Conservation (phyloP, 495 filamentous ascomycete species). For the Pseudomonodictys pantanalensis region DNA sequence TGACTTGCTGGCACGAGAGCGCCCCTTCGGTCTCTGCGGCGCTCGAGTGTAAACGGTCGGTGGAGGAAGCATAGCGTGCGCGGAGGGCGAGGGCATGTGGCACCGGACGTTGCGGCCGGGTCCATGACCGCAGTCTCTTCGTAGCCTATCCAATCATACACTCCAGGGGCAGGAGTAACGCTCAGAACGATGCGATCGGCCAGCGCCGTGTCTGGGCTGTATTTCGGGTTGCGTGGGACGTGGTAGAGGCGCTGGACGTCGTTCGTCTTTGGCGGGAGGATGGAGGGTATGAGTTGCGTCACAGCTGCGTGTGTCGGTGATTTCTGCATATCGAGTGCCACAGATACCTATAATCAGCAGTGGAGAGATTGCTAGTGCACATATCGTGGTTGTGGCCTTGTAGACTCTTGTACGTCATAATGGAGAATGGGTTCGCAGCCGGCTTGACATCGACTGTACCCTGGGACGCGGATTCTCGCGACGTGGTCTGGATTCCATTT, state of each 20-base stretch:
- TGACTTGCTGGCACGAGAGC: slow-evolving; percentile 26
- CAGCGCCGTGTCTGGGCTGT: background rate
- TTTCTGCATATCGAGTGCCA: slow-evolving; percentile 1
- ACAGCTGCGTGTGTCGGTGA: slow-evolving; percentile 4
- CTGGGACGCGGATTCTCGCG: no score
- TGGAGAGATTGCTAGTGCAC: background rate
- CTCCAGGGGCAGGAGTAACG: slow-evolving; percentile 14
- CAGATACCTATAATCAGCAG: no score
- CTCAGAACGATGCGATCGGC: slow-evolving; percentile 6
- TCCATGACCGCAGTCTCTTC: background rate
- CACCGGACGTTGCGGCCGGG: background rate
- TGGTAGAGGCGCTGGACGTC: slow-evolving; percentile 6
- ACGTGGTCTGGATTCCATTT: no score
- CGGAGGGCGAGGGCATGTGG: background rate
- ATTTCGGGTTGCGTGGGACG: slow-evolving; percentile 2
- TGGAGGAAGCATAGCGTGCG: slow-evolving; percentile 26
- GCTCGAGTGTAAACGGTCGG: slow-evolving; percentile 26
- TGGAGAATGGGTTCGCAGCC: no score
- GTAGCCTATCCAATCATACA: slow-evolving; percentile 7
- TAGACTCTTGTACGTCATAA: no score
- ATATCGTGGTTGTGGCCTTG: background rate
- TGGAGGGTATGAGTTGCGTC: background rate
- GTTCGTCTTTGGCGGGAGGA: slow-evolving; percentile 12
- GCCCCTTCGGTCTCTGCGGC: slow-evolving; percentile 9
- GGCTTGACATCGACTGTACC: no score